Conservation (phyloP, 202 grass and related monocot species). For the Schoenoplectus triqueter region DNA sequence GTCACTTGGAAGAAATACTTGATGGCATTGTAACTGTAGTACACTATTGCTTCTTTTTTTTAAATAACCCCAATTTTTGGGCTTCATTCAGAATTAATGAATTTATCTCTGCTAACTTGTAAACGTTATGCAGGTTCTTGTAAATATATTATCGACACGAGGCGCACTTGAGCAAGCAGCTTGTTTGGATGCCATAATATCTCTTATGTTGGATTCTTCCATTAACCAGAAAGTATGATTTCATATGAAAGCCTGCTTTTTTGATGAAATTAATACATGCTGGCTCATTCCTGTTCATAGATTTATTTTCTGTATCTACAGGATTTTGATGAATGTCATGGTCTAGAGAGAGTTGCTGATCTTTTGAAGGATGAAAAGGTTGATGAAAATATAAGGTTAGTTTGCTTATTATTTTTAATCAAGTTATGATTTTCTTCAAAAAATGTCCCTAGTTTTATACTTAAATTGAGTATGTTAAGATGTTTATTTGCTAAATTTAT, state of each 20-base stretch:
- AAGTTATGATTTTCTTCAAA: constrained; percentile 21
- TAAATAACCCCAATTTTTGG: neutral
- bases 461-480: neutral
- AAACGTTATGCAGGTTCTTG: constrained; percentile 67
- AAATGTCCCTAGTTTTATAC: constrained; percentile 1
- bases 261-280: constrained; percentile 7
- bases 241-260: constrained; percentile 18
- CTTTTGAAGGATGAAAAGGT: constrained; percentile 86
- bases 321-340: constrained; percentile 91
- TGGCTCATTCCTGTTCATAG: constrained; percentile 13
- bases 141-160: constrained; percentile 84
- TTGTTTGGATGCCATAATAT: constrained; percentile 93
- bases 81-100: neutral
- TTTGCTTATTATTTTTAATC: constrained; percentile 19
- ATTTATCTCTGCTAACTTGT: constrained; percentile 31
- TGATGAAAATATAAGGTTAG: constrained; percentile 84
- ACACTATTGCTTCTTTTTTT: constrained; percentile 12
- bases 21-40: neutral
- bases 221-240: constrained; percentile 76
- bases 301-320: constrained; percentile 43
- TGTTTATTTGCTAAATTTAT: constrained; percentile 14
- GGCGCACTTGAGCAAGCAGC: constrained; percentile 77
- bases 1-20: neutral
- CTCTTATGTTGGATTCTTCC: constrained; percentile 91
- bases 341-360: constrained; percentile 91